Base-by-base conservation (phyloP, 2,329 filamentous ascomycete species). In the Knufia petricola region DNA sequence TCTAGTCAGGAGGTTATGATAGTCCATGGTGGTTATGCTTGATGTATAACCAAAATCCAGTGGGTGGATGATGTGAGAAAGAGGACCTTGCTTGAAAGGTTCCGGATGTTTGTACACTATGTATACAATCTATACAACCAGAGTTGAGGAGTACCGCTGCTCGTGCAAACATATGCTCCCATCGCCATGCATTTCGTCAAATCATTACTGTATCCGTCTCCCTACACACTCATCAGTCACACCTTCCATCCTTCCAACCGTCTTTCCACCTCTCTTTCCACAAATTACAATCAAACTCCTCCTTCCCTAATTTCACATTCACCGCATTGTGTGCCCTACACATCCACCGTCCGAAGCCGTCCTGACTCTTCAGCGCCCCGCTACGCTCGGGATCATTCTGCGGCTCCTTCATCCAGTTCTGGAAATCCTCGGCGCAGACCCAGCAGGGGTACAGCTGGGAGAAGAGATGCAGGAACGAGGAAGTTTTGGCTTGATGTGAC, bases 251-350 rank as follows among this genome's bases (percentile, higher is more conserved):
- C 63, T 74, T 78, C 71, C 82, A 95, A 0, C 92, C 92, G 1
- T 85, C 92, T 68, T 85, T 76, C 92, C 92, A 98, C 64, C 92
- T 78, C 74, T 96, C 86, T 65, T 95, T 82, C 90, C 92, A 96
- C 60, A 74, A 78, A 48, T 72, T 73, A 69, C 92, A 98, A 73
- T 98, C 88, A 69, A 98, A 98, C 58, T 77, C 76, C 51, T 78
- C 75, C 76, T 98, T 98, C 43, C 92, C 92, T 58, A 98, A 66
- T 72, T 95, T 96, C 52, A 66, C 63, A 65, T 71, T 74, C 36
- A 73, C 69, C 51, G 69, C 70, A 59, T 74, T 73, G 63, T 73
- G 70, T 51, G 70, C 70, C 59, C 69, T 66, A 48, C 70, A 73
- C 67, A 73, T 71, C 67, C 72, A 73, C 55, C 64, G 64, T 17